Percentiles rank a stretch among this genome's conserved stretches.
phyloP scores from a whole-genome alignment of 2,329 filamentous ascomycete genomes.

The Tolypocladium nubicola region DNA sequence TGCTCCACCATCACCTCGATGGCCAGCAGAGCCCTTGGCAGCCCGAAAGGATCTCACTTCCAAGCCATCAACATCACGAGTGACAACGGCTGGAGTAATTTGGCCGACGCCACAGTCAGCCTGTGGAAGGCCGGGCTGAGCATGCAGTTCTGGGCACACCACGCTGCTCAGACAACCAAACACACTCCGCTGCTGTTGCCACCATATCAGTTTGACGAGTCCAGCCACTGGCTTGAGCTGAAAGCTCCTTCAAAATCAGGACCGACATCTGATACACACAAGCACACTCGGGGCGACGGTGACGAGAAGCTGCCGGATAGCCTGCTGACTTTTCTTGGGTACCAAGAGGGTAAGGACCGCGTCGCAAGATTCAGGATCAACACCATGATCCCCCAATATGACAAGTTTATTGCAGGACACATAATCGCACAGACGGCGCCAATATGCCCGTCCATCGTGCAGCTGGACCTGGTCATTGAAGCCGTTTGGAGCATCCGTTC shows the following conservation, averaged over 20 bases:
- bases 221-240: conserved; percentile 26
- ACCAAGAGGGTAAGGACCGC: background rate
- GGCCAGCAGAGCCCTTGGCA: conserved; percentile 15
- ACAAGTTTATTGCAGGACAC: conserved; percentile 23
- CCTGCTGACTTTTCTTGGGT: background rate
- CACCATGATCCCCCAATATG: conserved; percentile 21
- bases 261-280: background rate
- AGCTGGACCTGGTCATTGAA: conserved; percentile 18
- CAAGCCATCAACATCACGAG: conserved; percentile 1
- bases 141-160: conserved; percentile 27
- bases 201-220: conserved; percentile 31
- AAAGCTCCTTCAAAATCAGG: conserved; percentile 6
- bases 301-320: background rate
- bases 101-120: conserved; percentile 14
- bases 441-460: conserved; percentile 25
- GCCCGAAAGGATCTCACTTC: background rate
- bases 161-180: conserved; percentile 10
- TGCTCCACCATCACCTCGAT: conserved; percentile 23
- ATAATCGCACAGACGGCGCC: conserved; percentile 26
- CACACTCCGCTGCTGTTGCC: conserved; percentile 20
- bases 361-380: conserved; percentile 29
- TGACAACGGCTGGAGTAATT: background rate
- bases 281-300: background rate
- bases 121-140: conserved; percentile 29
- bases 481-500: conserved; percentile 18